Evolutionary conservation across 192 early-diverging fungal genomes (phyloP), one percentile per base, ranked within the genome.

Genomic region (Kappamyces sp.): DNA sequence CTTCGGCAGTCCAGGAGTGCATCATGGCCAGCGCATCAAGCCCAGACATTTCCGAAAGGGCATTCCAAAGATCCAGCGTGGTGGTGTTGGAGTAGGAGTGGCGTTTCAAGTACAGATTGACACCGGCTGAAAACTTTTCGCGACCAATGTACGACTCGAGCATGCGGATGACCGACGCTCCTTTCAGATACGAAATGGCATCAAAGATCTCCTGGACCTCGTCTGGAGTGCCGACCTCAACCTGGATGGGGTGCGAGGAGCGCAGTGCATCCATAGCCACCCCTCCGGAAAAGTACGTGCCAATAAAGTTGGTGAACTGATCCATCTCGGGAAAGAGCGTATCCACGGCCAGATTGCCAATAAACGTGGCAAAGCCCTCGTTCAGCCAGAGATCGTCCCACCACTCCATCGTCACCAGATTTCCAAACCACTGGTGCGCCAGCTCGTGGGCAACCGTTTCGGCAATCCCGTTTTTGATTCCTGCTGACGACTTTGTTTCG

Each of bases 321-420:
- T 93, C 83, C 90, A 91, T 94, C 45, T 93, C 91, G 30, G 95
- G 95, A 79, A 89, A 96, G 52, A 93, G 70, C 54, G 92, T 68
- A 70, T 90, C 90, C 8, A 88, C 86, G 22, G 91, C 91, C 50
- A 94, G 65, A 66, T 83, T 87, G 32, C 91, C 93, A 22, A 92
- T 91, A 84, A 92, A 98, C 4, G 94, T 96, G 33, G 94, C 94
- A 71, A 98, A 98, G 34, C 91, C 91, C 73, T 98, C 94, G 67
- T 98, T 98, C 62, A 98, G 76, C 94, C 94, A 96, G 45, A 95
- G 63, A 49, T 88, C 84, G 68, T 76, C 86, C 94, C 94, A 97
- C 94, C 92, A 95, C 63, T 89, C 85, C 88, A 91, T 92, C 4
- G 93, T 96, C 7, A 94, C 92, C 51, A 98, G 71, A 74, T 98